phyloP scores from a whole-genome alignment of 805 yeast genomes.

The Candida krabiensis region DNA sequence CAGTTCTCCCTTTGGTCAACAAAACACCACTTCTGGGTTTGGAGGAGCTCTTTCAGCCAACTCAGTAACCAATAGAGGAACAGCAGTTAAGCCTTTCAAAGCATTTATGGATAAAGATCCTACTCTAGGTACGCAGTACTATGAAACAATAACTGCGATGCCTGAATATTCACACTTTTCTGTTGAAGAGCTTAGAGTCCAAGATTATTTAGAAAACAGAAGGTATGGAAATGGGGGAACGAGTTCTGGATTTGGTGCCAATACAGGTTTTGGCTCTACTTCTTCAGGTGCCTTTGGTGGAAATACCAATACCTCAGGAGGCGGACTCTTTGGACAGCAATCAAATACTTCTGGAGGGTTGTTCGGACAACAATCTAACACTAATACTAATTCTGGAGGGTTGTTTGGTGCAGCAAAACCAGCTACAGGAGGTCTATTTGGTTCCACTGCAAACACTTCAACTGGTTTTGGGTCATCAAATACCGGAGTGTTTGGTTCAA shows the following conservation, averaged over 20 bases:
- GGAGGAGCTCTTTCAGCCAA: constrained; percentile 32
- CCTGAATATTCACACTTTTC: constrained; percentile 84
- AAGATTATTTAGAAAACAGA: constrained; percentile 80
- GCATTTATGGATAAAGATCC: constrained; percentile 72
- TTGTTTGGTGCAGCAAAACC: constrained; percentile 41
- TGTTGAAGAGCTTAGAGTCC: constrained; percentile 83
- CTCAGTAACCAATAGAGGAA: constrained; percentile 55
- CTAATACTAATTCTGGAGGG: constrained; percentile 37
- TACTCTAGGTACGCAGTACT: constrained; percentile 55
- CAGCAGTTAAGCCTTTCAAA: constrained; percentile 68
- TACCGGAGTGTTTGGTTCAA: constrained; percentile 28
- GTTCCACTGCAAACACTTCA: constrained; percentile 16
- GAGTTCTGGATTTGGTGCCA: constrained; percentile 28
- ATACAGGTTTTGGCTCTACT: constrained; percentile 34
- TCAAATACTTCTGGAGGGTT: constrained; percentile 34
- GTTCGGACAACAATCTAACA: constrained; percentile 40
- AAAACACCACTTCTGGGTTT: constrained; percentile 26
- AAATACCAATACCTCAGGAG: constrained; percentile 19
- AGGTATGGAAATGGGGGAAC: constrained; percentile 47
- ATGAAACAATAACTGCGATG: constrained; percentile 81
- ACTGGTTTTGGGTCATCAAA: constrained; percentile 23
- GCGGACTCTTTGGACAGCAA: constrained; percentile 22
- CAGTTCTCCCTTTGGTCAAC: constrained; percentile 43
- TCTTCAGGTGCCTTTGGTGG: constrained; percentile 24
- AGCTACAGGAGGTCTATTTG: constrained; percentile 24